Conservation (phyloP, 495 filamentous ascomycete species). For the Entonaema liquescens region DNA sequence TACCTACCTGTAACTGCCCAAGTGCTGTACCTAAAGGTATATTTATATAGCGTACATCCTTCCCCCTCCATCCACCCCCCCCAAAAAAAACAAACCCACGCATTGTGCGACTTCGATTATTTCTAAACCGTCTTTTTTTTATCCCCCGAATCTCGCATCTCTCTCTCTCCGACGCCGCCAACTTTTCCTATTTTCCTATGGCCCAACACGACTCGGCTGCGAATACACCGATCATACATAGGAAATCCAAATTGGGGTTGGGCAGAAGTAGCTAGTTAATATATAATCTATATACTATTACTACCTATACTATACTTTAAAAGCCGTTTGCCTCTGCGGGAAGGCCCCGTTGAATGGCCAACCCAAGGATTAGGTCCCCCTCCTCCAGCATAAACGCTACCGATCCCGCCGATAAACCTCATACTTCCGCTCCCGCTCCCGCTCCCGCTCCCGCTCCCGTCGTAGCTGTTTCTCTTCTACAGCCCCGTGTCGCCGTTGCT, state of each 20-base stretch:
- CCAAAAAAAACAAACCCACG: background rate
- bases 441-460: constrained; percentile 24
- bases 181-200: constrained; percentile 18
- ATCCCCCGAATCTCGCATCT: background rate
- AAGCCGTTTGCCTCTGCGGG: background rate
- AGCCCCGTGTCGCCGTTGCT: constrained; percentile 60
- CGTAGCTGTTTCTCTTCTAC: constrained; percentile 57
- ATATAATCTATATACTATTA: constrained; percentile 7
- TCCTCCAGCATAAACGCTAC: constrained; percentile 10
- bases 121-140: background rate
- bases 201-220: constrained; percentile 25
- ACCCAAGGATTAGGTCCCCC: constrained; percentile 18
- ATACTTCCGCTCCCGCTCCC: constrained; percentile 23
- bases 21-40: background rate
- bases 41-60: background rate
- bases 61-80: no score
- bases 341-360: constrained; percentile 39
- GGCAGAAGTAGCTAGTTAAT: constrained; percentile 11
- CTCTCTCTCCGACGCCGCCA: background rate
- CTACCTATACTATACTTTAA: background rate
- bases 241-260: constrained; percentile 6
- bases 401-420: constrained; percentile 29
- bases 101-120: background rate
- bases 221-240: constrained; percentile 1
- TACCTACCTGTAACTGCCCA: background rate